These are phyloP conservation scores for Helicostylum pulchrum DNA, from an alignment of 192 early-diverging fungal genomes.

Conservation along the genomic window DNA sequence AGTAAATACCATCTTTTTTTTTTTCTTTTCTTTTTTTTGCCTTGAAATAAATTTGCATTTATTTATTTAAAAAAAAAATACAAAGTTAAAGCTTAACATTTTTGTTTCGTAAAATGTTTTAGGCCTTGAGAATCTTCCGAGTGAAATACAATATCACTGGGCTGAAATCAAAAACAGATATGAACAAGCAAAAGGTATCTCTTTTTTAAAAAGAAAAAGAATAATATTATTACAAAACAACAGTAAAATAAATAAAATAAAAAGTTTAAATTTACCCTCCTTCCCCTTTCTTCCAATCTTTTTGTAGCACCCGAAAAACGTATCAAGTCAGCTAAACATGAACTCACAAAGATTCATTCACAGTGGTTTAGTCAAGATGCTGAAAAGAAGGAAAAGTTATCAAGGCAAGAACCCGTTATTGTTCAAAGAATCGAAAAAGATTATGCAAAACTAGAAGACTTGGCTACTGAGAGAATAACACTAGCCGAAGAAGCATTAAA, in stretches of 20 bases:
- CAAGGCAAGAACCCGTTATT: conserved; percentile 29
- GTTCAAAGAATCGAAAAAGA: conserved; percentile 25
- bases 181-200: conserved; percentile 26
- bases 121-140: conserved; percentile 40
- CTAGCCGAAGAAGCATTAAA: conserved; percentile 30
- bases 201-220: neutral
- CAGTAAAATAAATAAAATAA: too few relatives aligned
- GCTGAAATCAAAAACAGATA: conserved; percentile 31
- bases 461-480: conserved; percentile 24
- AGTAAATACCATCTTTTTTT: conserved; percentile 12
- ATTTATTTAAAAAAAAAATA: conserved; percentile 1
- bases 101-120: neutral
- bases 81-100: neutral
- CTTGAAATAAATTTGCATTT: neutral
- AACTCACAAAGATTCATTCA: conserved; percentile 28
- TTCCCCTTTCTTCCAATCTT: neutral
- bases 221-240: neutral
- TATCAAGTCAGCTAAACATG: conserved; percentile 20
- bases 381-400: conserved; percentile 18
- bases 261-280: neutral
- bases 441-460: conserved; percentile 25
- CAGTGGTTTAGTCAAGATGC: conserved; percentile 26
- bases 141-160: conserved; percentile 36
- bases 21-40: too few relatives aligned
- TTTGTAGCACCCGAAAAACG: conserved; percentile 22